These are phyloP conservation scores for Aureobasidium subglaciale DNA, from an alignment of 2,329 filamentous ascomycete genomes.

Conservation along the genomic window DNA sequence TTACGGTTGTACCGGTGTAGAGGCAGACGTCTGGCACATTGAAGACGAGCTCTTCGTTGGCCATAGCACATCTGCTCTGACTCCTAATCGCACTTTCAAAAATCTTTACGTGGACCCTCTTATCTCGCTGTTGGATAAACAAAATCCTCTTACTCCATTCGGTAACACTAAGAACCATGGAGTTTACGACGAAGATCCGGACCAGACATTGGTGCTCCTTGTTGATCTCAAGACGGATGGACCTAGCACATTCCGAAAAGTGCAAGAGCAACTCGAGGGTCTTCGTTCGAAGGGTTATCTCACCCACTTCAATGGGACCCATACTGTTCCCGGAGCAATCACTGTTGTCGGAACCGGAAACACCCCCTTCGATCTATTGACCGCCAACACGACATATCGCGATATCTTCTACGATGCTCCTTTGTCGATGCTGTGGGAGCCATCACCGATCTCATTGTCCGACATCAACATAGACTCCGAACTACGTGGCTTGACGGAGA, in stretches of 20 bases:
- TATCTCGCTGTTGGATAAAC: constrained; percentile 48
- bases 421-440: constrained; percentile 39
- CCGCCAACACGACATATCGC: constrained; percentile 46
- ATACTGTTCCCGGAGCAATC: constrained; percentile 49
- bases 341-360: constrained; percentile 65
- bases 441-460: constrained; percentile 6
- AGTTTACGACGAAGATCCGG: constrained; percentile 40
- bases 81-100: constrained; percentile 50
- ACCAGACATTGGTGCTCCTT: constrained; percentile 50
- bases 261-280: constrained; percentile 51
- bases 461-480: neutral
- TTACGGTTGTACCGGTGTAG: constrained; percentile 55
- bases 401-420: constrained; percentile 62
- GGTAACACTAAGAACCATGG: constrained; percentile 42
- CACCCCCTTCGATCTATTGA: constrained; percentile 51
- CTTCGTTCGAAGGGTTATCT: constrained; percentile 51
- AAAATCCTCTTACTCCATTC: constrained; percentile 46
- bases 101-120: constrained; percentile 61
- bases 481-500: neutral
- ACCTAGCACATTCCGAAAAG: constrained; percentile 44
- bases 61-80: constrained; percentile 51
- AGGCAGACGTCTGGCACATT: constrained; percentile 63
- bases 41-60: constrained; percentile 55
- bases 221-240: constrained; percentile 62
- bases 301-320: constrained; percentile 43